phyloP scores from a whole-genome alignment of 1,284 basidiomycete genomes.

The Apiotrichum gamsii region DNA sequence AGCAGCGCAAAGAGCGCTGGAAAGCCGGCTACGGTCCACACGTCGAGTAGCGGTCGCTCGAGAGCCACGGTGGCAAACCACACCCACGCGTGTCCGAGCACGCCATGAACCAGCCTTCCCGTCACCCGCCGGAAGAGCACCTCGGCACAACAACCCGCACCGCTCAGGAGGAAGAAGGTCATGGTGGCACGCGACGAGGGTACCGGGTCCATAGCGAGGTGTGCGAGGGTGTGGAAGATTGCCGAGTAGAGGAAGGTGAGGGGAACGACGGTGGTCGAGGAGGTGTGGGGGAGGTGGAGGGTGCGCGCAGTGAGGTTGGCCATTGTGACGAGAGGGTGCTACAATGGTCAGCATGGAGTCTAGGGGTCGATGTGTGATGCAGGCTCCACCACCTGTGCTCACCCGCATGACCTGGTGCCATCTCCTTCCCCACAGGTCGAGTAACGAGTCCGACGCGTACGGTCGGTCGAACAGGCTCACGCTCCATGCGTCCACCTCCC shows the following conservation, averaged over 20 bases:
- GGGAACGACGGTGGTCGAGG: conserved; percentile 20
- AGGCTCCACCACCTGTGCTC: background rate
- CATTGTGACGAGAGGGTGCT: conserved; percentile 36
- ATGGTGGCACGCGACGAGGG: conserved; percentile 24
- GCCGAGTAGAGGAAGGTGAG: conserved; percentile 36
- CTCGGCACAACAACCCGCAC: conserved; percentile 30
- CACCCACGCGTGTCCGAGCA: conserved; percentile 34
- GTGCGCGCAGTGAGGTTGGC: conserved; percentile 22
- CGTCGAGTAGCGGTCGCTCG: conserved; percentile 15
- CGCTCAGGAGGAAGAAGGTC: conserved; percentile 33
- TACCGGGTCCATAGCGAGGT: conserved; percentile 32
- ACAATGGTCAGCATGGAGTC: background rate
- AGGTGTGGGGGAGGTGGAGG: conserved; percentile 16
- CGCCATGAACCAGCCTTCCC: conserved; percentile 30
- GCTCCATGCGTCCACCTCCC: conserved; percentile 32
- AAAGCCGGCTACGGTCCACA: conserved; percentile 28
- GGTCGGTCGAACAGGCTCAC: conserved; percentile 33
- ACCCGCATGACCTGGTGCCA: conserved; percentile 35
- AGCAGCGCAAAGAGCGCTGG: background rate
- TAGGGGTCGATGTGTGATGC: background rate
- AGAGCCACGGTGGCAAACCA: conserved; percentile 24
- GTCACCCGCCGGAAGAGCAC: conserved; percentile 33
- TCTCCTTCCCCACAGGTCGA: conserved; percentile 40
- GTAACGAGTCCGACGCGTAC: conserved; percentile 29
- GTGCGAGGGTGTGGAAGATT: conserved; percentile 32